Conservation (phyloP, 352 stramenopile species). For the Pythium coloratum region DNA sequence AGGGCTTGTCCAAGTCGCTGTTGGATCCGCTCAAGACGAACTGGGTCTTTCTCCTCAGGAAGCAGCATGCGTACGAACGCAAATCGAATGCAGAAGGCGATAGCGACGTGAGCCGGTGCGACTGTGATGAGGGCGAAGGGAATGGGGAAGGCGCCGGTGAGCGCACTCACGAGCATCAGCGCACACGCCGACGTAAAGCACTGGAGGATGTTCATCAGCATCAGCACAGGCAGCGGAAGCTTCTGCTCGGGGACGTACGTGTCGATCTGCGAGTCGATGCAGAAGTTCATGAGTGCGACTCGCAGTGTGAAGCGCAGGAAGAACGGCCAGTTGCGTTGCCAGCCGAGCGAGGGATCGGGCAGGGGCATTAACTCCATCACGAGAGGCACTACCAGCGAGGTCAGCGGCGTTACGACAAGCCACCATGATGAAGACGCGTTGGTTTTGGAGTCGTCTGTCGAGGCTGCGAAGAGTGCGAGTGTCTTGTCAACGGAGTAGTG, state of each 20-base stretch:
- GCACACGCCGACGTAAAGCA: neutral
- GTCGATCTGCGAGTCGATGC: neutral
- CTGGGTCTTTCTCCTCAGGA: neutral
- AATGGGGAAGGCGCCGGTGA: neutral
- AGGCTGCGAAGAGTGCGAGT: neutral
- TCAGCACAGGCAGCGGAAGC: neutral
- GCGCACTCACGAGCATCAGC: neutral
- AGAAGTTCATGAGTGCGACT: neutral
- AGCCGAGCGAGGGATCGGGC: neutral
- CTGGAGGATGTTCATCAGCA: neutral
- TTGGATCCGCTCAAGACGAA: neutral
- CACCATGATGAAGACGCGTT: too few species aligned
- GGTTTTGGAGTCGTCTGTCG: too few species aligned
- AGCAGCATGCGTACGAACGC: neutral
- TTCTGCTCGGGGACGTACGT: neutral
- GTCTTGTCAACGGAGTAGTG: conserved; percentile 4
- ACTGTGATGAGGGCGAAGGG: neutral
- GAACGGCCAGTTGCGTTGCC: neutral
- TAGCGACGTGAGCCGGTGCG: neutral
- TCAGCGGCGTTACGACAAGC: neutral
- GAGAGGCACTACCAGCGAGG: neutral
- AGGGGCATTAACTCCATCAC: neutral
- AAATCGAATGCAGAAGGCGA: too few species aligned
- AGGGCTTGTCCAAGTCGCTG: neutral
- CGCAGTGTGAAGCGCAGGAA: neutral